Evolutionary conservation across 2,329 filamentous ascomycete species (phyloP), one percentile per base, ranked within the genome.

Genomic region (Monilinia polystroma): DNA sequence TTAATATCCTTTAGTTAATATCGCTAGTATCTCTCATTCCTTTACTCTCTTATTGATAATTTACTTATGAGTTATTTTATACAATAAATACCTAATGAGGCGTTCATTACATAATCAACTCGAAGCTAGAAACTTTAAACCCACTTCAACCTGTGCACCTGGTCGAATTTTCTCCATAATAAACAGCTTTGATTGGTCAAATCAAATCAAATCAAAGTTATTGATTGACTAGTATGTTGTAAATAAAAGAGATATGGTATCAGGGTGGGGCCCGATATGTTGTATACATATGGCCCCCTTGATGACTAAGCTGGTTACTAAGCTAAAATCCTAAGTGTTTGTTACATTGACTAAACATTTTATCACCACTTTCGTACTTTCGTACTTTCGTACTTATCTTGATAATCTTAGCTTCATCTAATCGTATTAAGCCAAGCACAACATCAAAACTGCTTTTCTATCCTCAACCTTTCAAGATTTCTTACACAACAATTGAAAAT

Each of bases 341-440:
- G 23, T 23, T 23, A 23, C 23, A 47, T 59, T 59, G 20, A 29
- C 29, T 29, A 29, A 56, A 35, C 32, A 35, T 35, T 29, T 56
- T 29, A 56, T 7, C 18, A 47, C 16, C 18, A 23, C 53, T 41
- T 56, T 56, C 32, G 41, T 26, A 20, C 5, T 18, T 20, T 47
- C 18, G 11, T 38, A 47, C 41, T 43, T 43, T 45, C 32, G 16
- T 35, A 59, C 56, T 59, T 47, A 59, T 59, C 56, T 59, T 23
- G 54, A 47, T 47, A 32, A 59, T 59, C 57, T 59, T 35, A 59
- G 57, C 43, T 59, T 35, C 5, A 35, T 35, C 32, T 35, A 35
- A 8, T 7, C 5, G 35, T 49, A 18, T 43, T 49, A 23, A 35
- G 47, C 12, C 20, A 49, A 59, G 57, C 20, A 60, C 29, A 49